Conservation (phyloP, 108 stramenopile genomes). For the Cyclotella baltica region DNA sequence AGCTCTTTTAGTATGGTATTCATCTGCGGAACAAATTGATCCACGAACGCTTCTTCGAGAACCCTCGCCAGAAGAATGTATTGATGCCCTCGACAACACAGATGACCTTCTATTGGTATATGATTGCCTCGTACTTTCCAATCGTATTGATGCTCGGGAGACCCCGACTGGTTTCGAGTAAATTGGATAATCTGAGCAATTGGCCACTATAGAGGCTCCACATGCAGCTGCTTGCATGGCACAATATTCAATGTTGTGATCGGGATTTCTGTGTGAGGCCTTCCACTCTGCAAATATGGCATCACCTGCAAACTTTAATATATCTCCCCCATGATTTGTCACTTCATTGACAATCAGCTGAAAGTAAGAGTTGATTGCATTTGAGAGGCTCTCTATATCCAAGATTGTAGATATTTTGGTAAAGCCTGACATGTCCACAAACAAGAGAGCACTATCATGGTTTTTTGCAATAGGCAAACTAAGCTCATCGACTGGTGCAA, state of each 20-base stretch:
- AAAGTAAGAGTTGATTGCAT: conserved; percentile 85
- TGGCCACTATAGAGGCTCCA: conserved; percentile 58
- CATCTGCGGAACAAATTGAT: conserved; percentile 5
- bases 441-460: conserved; percentile 71
- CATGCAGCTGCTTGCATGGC: conserved; percentile 61
- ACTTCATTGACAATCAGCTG: conserved; percentile 78
- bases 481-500: background rate
- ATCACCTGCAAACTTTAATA: conserved; percentile 80
- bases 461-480: conserved; percentile 49
- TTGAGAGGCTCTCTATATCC: conserved; percentile 72
- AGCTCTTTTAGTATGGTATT: background rate
- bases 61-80: background rate
- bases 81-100: background rate
- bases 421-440: conserved; percentile 91
- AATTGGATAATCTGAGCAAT: conserved; percentile 67
- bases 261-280: conserved; percentile 16
- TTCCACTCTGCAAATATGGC: conserved; percentile 61
- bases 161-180: conserved; percentile 36
- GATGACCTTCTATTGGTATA: background rate
- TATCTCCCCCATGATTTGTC: conserved; percentile 64
- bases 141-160: conserved; percentile 6
- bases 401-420: conserved; percentile 75
- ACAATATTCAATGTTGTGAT: conserved; percentile 55
- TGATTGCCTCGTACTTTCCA: background rate
- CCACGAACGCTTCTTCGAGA: background rate